Evolutionary conservation across 371 early-diverging fungal species (phyloP).

Genomic region (Apophysomyces sp.): DNA sequence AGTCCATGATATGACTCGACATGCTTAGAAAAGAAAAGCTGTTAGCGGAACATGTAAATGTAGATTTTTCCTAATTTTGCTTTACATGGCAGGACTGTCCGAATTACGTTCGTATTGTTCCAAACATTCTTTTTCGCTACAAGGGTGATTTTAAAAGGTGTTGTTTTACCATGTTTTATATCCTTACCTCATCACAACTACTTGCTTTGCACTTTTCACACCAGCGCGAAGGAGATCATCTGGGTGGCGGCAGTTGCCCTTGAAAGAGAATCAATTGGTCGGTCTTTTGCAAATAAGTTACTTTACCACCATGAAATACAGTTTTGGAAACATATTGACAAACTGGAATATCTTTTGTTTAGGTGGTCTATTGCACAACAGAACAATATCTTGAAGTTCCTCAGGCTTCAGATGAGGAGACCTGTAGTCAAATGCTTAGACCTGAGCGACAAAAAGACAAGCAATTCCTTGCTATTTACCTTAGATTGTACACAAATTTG

Average conservation of each 20-base stretch:
- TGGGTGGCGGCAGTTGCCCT: constrained; percentile 59
- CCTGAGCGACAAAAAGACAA: too few species aligned
- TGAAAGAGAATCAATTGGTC: not conserved
- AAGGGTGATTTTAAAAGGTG: too few species aligned
- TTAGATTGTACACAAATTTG: constrained; percentile 44
- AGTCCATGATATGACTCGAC: constrained; percentile 40
- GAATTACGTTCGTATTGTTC: constrained; percentile 37
- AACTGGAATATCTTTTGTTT: constrained; percentile 41
- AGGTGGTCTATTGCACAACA: constrained; percentile 47
- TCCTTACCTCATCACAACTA: constrained; percentile 56
- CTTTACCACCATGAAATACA: constrained; percentile 55
- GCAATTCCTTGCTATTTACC: too few species aligned
- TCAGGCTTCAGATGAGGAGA: constrained; percentile 37
- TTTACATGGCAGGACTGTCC: constrained; percentile 52
- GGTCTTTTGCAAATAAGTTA: not conserved
- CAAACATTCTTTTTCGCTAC: constrained; percentile 40
- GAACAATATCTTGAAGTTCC: constrained; percentile 53
- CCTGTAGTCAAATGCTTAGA: too few species aligned
- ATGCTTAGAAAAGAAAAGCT: constrained; percentile 21
- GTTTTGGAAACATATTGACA: constrained; percentile 52
- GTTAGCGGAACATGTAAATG: not conserved
- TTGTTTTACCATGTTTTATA: too few species aligned
- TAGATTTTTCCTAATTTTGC: not conserved
- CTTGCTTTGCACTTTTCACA: constrained; percentile 53
- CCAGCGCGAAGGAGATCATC: constrained; percentile 61